Evolutionary conservation across 257 asterid genomes (phyloP).

Genomic region (Paulownia fortunei): DNA sequence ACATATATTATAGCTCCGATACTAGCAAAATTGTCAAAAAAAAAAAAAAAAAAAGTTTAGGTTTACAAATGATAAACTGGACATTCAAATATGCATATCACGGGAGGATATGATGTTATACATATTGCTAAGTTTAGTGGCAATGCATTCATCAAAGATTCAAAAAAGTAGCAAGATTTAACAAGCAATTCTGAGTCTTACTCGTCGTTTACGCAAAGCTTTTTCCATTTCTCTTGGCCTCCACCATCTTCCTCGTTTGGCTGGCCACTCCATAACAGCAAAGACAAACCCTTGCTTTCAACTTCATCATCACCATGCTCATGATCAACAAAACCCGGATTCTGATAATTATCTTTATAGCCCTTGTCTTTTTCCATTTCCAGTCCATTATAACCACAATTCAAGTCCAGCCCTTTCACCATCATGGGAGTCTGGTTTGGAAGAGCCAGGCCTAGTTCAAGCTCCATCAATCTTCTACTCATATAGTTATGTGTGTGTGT

Average conservation of each 20-base stretch:
- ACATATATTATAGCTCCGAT: too few relatives aligned
- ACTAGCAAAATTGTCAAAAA: too few relatives aligned
- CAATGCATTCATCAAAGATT: too few relatives aligned
- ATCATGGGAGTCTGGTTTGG: constrained; percentile 31
- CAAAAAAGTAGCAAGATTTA: too few relatives aligned
- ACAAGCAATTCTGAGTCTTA: constrained; percentile 23
- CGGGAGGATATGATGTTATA: too few relatives aligned
- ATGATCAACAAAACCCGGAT: background rate
- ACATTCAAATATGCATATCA: too few relatives aligned
- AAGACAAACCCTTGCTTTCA: constrained; percentile 35
- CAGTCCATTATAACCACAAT: background rate
- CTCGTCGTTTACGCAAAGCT: constrained; percentile 9
- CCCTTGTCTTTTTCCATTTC: background rate
- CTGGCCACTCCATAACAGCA: constrained; percentile 56
- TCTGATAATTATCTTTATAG: background rate
- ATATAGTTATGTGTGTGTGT: too few relatives aligned
- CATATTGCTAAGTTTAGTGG: too few relatives aligned
- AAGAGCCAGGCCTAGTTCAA: constrained; percentile 66
- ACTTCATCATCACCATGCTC: constrained; percentile 25
- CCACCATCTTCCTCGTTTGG: constrained; percentile 44
- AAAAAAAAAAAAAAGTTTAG: too few relatives aligned
- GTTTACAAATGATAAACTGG: too few relatives aligned
- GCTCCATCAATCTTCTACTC: constrained; percentile 49
- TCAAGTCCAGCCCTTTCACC: constrained; percentile 36
- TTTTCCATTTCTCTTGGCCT: background rate